Evolutionary conservation across 1,139 yeast genomes (phyloP).

Genomic region (Scheffersomyces stambukii): DNA sequence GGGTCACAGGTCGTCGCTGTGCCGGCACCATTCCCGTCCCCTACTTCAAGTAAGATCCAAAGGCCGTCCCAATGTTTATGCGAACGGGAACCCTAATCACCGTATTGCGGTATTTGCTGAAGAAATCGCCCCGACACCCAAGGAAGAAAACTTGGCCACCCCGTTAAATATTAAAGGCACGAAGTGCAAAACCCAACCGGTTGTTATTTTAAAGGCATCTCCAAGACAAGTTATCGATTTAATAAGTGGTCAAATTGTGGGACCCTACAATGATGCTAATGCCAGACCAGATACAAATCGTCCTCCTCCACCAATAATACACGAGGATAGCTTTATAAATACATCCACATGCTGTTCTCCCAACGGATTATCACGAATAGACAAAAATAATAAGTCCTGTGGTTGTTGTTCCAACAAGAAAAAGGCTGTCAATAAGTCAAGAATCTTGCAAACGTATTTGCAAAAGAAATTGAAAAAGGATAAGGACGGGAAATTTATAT

Average conservation of each 20-base stretch:
- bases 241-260: constrained; percentile 40
- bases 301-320: constrained; percentile 26
- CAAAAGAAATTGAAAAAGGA: constrained; percentile 15
- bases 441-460: constrained; percentile 34
- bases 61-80: constrained; percentile 68
- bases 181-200: constrained; percentile 15
- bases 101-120: constrained; percentile 59
- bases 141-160: constrained; percentile 4
- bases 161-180: constrained; percentile 2
- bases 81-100: constrained; percentile 45
- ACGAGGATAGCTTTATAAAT: constrained; percentile 33
- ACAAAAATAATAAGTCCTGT: constrained; percentile 13
- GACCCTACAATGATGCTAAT: constrained; percentile 30
- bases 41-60: constrained; percentile 82
- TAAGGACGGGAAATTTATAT: no score
- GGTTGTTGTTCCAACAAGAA: constrained; percentile 22
- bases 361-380: constrained; percentile 15
- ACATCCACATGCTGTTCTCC: constrained; percentile 29
- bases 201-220: constrained; percentile 43
- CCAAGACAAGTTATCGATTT: constrained; percentile 50
- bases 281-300: constrained; percentile 9
- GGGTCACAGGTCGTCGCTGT: constrained; percentile 87
- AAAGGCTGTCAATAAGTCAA: constrained; percentile 27
- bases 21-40: constrained; percentile 77
- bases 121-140: constrained; percentile 21